Base-by-base conservation (phyloP, 2,329 filamentous ascomycete genomes). In the Ustulina deusta region DNA sequence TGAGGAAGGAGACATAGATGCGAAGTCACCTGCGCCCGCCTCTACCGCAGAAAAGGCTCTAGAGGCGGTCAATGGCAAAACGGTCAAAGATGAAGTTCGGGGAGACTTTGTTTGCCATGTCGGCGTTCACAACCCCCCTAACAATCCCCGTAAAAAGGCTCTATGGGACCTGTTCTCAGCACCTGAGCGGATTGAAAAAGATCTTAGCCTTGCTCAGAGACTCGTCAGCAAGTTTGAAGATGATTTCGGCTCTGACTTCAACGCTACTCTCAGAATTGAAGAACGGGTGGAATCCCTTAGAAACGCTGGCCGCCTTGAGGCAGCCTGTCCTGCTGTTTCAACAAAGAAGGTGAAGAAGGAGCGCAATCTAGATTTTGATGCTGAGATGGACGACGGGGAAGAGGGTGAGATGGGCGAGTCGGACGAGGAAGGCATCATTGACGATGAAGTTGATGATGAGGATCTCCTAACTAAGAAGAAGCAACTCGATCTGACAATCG, bases 91-190 rank as follows among this genome's bases (percentile, higher is more conserved):
- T 77, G 91, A 97, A 72, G 90, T 92, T 55, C 91, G 95, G 59
- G 96, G 96, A 46, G 96, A 99, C 78, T 99, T 99, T 79, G 95
- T 95, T 34, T 97, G 96, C 77, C 96, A 99, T 76, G 96, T 98
- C 57, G 96, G 96, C 67, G 92, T 99, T 25, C 96, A 99, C 80
- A 94, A 94, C 69, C 94, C 96, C 3, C 94, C 95, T 2, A 87
- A 87, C 42, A 90, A 93, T 64, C 93, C 94, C 1, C 87, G 95
- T 63, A 97, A 97, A 84, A 98, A 98, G 83, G 95, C 95, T 0
- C 83, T 98, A 2, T 98, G 95, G 95, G 95, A 98, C 79, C 84
- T 98, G 9, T 98, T 98, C 78, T 98, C 95, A 2, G 90, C 94
- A 0, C 94, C 96, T 0, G 95, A 99, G 78, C 90, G 97, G 60